phyloP scores from a whole-genome alignment of 352 stramenopile species.

The Phytophthora palmivora region DNA sequence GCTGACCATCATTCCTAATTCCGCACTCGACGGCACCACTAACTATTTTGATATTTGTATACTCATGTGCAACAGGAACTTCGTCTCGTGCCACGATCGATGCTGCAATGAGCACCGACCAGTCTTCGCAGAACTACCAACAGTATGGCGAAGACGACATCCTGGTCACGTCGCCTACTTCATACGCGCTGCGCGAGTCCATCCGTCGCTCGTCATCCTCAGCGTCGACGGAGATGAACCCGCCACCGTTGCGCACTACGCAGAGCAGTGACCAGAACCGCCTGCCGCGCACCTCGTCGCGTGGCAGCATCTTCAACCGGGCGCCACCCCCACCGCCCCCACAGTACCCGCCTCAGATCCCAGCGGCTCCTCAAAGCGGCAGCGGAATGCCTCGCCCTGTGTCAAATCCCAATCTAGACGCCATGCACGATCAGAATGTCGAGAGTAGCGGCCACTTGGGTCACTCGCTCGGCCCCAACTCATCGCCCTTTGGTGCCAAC shows the following conservation, averaged over 20 bases:
- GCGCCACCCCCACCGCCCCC: constrained; percentile 70
- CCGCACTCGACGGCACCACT: constrained; percentile 10
- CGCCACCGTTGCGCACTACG: constrained; percentile 30
- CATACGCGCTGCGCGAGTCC: constrained; percentile 78
- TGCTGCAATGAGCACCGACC: constrained; percentile 54
- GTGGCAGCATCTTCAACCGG: constrained; percentile 66
- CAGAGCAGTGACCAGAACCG: constrained; percentile 34
- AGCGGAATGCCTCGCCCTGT: constrained; percentile 57
- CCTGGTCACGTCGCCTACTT: constrained; percentile 84
- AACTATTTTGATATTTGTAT: constrained; percentile 35
- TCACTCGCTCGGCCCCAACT: constrained; percentile 74
- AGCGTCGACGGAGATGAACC: constrained; percentile 49
- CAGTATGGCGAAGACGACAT: constrained; percentile 69
- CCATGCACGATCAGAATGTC: constrained; percentile 42
- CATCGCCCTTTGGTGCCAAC: constrained; percentile 33
- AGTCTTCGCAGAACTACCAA: constrained; percentile 40
- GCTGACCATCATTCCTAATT: constrained; percentile 28
- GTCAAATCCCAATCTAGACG: constrained; percentile 73
- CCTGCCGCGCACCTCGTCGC: constrained; percentile 42
- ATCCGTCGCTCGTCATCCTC: constrained; percentile 79
- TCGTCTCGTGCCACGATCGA: constrained; percentile 30
- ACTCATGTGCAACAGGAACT: constrained; percentile 23
- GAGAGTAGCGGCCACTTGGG: constrained; percentile 54
- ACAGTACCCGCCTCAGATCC: constrained; percentile 50
- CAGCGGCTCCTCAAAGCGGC: constrained; percentile 19